phyloP scores from a whole-genome alignment of 2,329 filamentous ascomycete genomes.

The Zymoseptoria pseudotritici region DNA sequence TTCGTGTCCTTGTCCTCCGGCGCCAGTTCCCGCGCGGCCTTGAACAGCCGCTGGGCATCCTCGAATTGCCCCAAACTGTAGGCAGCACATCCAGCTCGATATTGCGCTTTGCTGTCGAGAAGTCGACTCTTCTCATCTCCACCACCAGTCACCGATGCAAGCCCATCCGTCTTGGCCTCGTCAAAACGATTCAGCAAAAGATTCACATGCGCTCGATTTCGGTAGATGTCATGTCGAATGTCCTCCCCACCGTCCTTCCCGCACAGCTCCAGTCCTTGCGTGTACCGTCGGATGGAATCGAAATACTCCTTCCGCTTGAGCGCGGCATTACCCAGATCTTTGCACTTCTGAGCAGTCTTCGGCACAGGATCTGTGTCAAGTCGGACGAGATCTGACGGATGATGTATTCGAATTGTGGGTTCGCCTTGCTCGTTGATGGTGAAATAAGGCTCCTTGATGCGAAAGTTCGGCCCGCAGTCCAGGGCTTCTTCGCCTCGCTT shows the following conservation, averaged over 20 bases:
- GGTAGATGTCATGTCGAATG: constrained; percentile 6
- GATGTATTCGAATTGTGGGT: constrained; percentile 21
- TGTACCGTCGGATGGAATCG: constrained; percentile 14
- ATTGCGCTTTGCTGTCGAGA: constrained; percentile 19
- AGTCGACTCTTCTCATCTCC: constrained; percentile 5
- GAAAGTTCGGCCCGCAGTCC: constrained; percentile 20
- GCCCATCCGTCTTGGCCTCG: constrained; percentile 8
- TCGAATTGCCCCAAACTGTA: constrained; percentile 18
- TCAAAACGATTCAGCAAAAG: constrained; percentile 8
- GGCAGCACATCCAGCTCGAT: constrained; percentile 19
- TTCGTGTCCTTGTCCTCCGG: constrained; percentile 12
- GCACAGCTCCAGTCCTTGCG: constrained; percentile 14
- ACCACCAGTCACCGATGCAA: constrained; percentile 3
- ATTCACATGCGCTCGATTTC: constrained; percentile 11
- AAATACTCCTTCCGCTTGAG: constrained; percentile 18
- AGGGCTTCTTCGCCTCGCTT: constrained; percentile 27
- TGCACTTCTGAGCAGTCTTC: constrained; percentile 17
- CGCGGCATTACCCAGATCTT: constrained; percentile 25
- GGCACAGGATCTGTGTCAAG: constrained; percentile 1
- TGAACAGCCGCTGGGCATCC: constrained; percentile 7
- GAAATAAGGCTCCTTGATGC: constrained; percentile 28
- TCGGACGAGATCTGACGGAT: constrained; percentile 22
- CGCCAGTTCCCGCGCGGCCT: constrained; percentile 3
- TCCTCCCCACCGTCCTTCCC: not conserved
- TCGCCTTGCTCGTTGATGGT: constrained; percentile 24